These are phyloP conservation scores for Boletus rubropictus DNA, from an alignment of 768 basidiomycete genomes.

Conservation along the genomic window DNA sequence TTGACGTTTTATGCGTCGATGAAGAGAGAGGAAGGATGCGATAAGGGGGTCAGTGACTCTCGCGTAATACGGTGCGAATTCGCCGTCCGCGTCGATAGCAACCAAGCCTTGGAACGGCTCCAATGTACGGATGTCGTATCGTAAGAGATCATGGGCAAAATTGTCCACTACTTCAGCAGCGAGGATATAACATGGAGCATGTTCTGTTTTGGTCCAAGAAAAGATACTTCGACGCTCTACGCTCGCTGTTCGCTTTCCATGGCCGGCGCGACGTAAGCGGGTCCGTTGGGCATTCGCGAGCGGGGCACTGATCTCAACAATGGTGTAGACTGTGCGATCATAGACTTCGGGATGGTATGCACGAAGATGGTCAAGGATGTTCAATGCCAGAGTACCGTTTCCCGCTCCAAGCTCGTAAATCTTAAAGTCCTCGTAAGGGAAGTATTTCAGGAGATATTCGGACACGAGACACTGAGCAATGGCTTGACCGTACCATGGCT, in stretches of 20 bases:
- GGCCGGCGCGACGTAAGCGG: constrained; percentile 46
- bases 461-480: constrained; percentile 85
- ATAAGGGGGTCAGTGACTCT: constrained; percentile 84
- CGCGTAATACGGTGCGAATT: constrained; percentile 79
- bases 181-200: constrained; percentile 85
- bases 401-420: constrained; percentile 98
- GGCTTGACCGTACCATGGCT: constrained; percentile 95
- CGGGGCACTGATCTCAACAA: constrained; percentile 88
- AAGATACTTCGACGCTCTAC: constrained; percentile 79
- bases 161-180: constrained; percentile 99
- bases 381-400: constrained; percentile 89
- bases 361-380: constrained; percentile 78
- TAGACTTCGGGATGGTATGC: constrained; percentile 85
- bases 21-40: constrained; percentile 65
- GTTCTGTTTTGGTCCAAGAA: constrained; percentile 70
- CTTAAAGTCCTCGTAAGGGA: constrained; percentile 92
- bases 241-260: constrained; percentile 42
- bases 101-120: constrained; percentile 82
- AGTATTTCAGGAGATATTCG: constrained; percentile 91
- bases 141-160: constrained; percentile 91
- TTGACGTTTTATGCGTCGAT: constrained; percentile 51
- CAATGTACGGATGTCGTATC: constrained; percentile 77
- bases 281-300: constrained; percentile 67
- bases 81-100: constrained; percentile 69
- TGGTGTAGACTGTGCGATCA: constrained; percentile 85